Conservation (phyloP, 1,284 basidiomycete genomes). For the Cryptococcus sp. region DNA sequence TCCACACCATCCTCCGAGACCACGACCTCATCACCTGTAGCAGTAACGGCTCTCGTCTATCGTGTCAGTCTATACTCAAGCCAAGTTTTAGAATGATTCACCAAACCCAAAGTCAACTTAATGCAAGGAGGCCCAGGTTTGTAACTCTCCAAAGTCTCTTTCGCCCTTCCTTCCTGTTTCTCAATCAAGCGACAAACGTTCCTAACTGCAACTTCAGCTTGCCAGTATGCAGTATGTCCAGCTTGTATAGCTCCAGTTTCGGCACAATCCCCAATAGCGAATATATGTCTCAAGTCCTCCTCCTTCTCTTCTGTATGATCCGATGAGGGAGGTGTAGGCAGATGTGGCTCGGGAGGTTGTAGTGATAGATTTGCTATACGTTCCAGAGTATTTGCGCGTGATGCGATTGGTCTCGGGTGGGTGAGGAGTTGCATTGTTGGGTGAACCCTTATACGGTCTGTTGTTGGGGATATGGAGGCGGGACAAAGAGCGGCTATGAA, state of each 20-base stretch:
- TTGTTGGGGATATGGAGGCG: slow-evolving; percentile 53
- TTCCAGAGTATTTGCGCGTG: not conserved
- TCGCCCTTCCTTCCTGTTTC: slow-evolving; percentile 15
- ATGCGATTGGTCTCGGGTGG: slow-evolving; percentile 5
- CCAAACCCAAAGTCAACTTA: slow-evolving; percentile 64
- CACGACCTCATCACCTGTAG: slow-evolving; percentile 52
- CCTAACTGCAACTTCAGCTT: slow-evolving; percentile 50
- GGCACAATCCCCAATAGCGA: slow-evolving; percentile 49
- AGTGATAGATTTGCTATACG: slow-evolving; percentile 9
- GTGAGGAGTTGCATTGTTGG: slow-evolving; percentile 58
- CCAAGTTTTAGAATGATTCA: slow-evolving; percentile 12
- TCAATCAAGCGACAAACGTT: slow-evolving; percentile 47
- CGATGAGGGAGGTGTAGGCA: not conserved
- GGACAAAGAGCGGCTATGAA: slow-evolving; percentile 57
- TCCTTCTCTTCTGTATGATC: not conserved
- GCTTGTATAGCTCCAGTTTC: slow-evolving; percentile 53
- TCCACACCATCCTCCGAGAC: slow-evolving; percentile 51
- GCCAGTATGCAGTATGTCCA: slow-evolving; percentile 64
- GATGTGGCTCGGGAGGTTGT: not conserved
- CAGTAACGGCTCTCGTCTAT: slow-evolving; percentile 52
- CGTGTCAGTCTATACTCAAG: too few relatives aligned
- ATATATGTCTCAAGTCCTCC: slow-evolving; percentile 40
- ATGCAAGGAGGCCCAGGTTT: slow-evolving; percentile 58
- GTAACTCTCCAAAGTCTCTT: slow-evolving; percentile 55
- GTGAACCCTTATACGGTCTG: slow-evolving; percentile 53